Percentiles rank a stretch among this genome's conserved stretches.
Evolutionary conservation across 1,284 basidiomycete species (phyloP).

Genomic region (Trametes polyzona): DNA sequence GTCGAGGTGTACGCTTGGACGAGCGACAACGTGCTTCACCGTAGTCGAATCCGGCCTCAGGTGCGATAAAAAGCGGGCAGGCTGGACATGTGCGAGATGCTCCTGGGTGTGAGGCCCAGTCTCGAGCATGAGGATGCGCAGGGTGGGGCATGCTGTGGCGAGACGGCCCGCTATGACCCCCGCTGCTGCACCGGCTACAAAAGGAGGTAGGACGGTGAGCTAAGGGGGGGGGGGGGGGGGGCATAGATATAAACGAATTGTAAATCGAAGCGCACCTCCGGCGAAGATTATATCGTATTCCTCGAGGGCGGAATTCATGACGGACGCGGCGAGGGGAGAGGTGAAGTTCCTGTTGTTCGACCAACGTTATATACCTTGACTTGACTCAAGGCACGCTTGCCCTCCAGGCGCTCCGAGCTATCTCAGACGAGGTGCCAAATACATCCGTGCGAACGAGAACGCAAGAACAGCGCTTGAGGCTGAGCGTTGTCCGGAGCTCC

Average conservation of each 20-base stretch:
- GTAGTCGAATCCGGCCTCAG: constrained; percentile 30
- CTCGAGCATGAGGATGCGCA: constrained; percentile 48
- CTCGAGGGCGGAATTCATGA: not conserved
- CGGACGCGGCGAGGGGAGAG: too few relatives aligned
- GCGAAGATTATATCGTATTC: constrained; percentile 53
- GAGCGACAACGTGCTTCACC: constrained; percentile 20
- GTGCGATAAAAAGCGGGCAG: constrained; percentile 37
- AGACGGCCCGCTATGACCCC: constrained; percentile 49
- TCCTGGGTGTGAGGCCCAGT: constrained; percentile 41
- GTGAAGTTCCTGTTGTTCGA: too few relatives aligned
- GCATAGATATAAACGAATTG: too few relatives aligned
- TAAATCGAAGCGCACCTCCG: constrained; percentile 41
- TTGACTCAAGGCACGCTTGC: too few relatives aligned
- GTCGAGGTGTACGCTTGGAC: constrained; percentile 40
- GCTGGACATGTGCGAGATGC: constrained; percentile 35
- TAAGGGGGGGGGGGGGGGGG: not conserved
- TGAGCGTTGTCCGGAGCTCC: too few relatives aligned
- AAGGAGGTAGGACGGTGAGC: not conserved
- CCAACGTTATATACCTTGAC: too few relatives aligned
- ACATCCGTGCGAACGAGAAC: too few relatives aligned
- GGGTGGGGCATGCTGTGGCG: constrained; percentile 42
- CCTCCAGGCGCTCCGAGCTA: too few relatives aligned
- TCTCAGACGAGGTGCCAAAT: too few relatives aligned
- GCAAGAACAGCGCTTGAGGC: too few relatives aligned
- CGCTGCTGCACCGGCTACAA: constrained; percentile 45